Evolutionary conservation across 352 stramenopile genomes (phyloP), one percentile per base, ranked within the genome.

Genomic region (Globisporangium iwayamae): DNA sequence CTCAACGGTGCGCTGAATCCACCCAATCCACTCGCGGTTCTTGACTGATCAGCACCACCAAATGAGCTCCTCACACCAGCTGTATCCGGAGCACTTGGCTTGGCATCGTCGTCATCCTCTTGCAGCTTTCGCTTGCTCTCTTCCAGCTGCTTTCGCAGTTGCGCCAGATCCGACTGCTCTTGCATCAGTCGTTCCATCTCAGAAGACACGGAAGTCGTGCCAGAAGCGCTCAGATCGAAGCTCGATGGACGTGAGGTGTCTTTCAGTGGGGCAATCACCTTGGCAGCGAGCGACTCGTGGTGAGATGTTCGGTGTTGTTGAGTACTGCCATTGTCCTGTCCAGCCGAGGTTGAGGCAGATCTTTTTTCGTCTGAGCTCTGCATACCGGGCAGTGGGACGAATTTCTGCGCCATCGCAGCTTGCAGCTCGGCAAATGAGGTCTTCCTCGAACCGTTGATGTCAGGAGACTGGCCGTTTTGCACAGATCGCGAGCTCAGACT

Each of bases 161-260:
- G 67, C 13, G 78, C 81, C 46, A 93, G 66, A 22, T 90, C 84
- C 7, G 75, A 82, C 58, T 93, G 84, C 22, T 93, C 75, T 51
- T 90, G 87, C 66, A 88, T 86, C 46, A 93, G 30, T 6, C 64
- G 71, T 28, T 88, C 78, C 67, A 85, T 80, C 36, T 90, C 80
- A 0, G 57, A 72, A 39, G 81, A 81, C 14, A 78, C 47, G 10
- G 65, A 67, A 6, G 53, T 20, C 14, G 52, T 4, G n/a, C 52
- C 11, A n/a, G 14, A 13, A n/a, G 32, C 11, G 1, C 32, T 38
- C 47, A 57, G 9, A 32, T 57, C 25, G 18, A 55, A 56, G 38
- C 62, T 53, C 18, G 39, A 56, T 1, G 32, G 5, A 16, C 51
- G 45, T 22, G 62, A 58, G 5, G 56, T 47, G 5, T 74, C 61